Percentiles rank a stretch among this genome's conserved stretches.
phyloP scores from a whole-genome alignment of 2,329 filamentous ascomycete genomes.

The Botrytis paeoniae region DNA sequence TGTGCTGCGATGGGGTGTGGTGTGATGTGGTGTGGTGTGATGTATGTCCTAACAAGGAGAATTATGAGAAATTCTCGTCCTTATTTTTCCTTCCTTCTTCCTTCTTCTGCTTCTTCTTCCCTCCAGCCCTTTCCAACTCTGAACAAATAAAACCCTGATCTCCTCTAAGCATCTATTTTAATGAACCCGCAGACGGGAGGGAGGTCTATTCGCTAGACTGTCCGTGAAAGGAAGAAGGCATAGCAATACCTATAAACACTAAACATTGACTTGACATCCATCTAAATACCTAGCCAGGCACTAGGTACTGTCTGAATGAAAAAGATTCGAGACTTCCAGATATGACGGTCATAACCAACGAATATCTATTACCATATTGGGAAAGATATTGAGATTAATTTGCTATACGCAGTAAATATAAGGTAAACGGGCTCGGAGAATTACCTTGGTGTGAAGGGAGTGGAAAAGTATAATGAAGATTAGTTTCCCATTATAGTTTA shows the following conservation, averaged over 20 bases:
- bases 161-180: not conserved
- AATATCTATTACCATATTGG: not conserved
- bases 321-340: not conserved
- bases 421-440: constrained; percentile 2
- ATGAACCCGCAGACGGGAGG: not conserved
- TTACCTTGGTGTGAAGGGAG: not conserved
- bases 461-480: not conserved
- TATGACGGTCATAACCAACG: not conserved
- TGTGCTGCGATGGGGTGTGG: not conserved
- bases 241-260: not conserved
- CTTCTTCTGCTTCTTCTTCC: not conserved
- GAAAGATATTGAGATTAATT: not conserved
- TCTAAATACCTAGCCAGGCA: not conserved
- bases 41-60: not conserved
- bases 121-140: not conserved
- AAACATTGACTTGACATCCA: not conserved
- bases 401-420: not conserved
- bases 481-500: not conserved
- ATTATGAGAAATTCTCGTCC: not conserved
- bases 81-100: not conserved
- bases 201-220: not conserved
- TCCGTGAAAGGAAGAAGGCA: not conserved
- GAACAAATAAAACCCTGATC: not conserved
- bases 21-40: not conserved
- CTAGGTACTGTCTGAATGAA: too few relatives aligned